A percentile compares a stretch with the other conserved stretches of the same genome.
Conservation (phyloP, 1,284 basidiomycete species). For the Tilletiopsis washingtonensis region DNA sequence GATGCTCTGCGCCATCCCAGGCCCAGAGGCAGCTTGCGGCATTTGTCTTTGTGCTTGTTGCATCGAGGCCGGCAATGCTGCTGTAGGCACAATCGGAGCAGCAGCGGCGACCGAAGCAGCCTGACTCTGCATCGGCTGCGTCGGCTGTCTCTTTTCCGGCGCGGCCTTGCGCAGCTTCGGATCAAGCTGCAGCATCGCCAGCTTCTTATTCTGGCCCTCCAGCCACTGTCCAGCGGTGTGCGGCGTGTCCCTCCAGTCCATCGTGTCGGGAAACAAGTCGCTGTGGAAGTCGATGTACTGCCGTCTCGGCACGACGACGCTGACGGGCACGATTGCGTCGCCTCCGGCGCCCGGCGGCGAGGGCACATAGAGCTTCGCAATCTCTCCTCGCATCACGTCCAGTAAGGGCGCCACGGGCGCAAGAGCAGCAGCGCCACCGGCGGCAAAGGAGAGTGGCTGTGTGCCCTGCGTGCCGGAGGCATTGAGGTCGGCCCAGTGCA, state of each 20-base stretch:
- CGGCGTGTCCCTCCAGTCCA: neutral
- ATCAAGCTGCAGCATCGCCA: slow-evolving; percentile 1
- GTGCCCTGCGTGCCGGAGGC: neutral
- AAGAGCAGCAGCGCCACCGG: neutral
- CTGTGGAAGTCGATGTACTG: slow-evolving; percentile 11
- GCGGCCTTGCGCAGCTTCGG: too few relatives aligned
- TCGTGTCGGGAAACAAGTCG: slow-evolving; percentile 5
- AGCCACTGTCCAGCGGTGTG: neutral
- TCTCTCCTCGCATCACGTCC: slow-evolving; percentile 4
- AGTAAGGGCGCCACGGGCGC: neutral
- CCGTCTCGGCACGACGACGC: slow-evolving; percentile 5
- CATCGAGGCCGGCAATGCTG: too few relatives aligned
- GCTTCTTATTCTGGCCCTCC: neutral
- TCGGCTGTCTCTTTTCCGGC: too few relatives aligned
- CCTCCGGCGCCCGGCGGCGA: neutral
- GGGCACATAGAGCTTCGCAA: slow-evolving; percentile 1
- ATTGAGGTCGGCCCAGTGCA: slow-evolving; percentile 4
- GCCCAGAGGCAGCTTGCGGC: too few relatives aligned
- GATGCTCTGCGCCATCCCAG: too few relatives aligned
- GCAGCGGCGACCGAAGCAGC: too few relatives aligned
- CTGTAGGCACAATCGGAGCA: too few relatives aligned
- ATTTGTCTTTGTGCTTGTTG: too few relatives aligned
- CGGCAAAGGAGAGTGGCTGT: neutral
- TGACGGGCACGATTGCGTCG: slow-evolving; percentile 4
- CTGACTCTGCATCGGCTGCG: too few relatives aligned